Evolutionary conservation across 176 grass and related monocot species (phyloP).

Genomic region (Oryza meyeriana): DNA sequence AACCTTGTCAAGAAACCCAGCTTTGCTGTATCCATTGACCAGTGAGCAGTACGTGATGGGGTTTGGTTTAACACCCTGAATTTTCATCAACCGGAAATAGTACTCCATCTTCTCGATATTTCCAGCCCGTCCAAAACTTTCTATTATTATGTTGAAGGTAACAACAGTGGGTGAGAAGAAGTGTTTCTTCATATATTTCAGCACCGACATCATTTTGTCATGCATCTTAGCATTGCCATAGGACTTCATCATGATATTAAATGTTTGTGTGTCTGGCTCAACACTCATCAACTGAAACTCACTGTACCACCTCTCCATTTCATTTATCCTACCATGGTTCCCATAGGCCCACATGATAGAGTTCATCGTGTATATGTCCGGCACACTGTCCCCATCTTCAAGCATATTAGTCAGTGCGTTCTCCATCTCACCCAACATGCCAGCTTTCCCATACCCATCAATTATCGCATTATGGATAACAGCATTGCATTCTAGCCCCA

Average conservation of each 20-base stretch:
- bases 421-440: conserved; percentile 68
- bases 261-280: conserved; percentile 64
- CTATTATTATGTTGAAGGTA: conserved; percentile 80
- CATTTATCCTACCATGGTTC: conserved; percentile 50
- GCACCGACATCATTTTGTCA: conserved; percentile 60
- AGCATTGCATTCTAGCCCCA: conserved; percentile 58
- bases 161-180: conserved; percentile 54
- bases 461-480: conserved; percentile 85
- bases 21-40: conserved; percentile 71
- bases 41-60: conserved; percentile 81
- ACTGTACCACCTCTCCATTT: conserved; percentile 77
- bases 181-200: conserved; percentile 71
- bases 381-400: conserved; percentile 53
- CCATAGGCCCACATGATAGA: conserved; percentile 83
- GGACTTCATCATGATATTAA: conserved; percentile 82
- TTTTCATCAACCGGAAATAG: conserved; percentile 86
- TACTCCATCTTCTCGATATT: conserved; percentile 91
- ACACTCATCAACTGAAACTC: conserved; percentile 87
- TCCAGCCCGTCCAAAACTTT: conserved; percentile 63
- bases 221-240: conserved; percentile 61
- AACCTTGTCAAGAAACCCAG: conserved; percentile 64
- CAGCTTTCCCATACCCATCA: conserved; percentile 70
- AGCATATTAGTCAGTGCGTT: conserved; percentile 58
- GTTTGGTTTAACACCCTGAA: conserved; percentile 75
- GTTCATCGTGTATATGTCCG: conserved; percentile 88